Conservation (phyloP, 768 basidiomycete species). For the Naganishia kalamii region DNA sequence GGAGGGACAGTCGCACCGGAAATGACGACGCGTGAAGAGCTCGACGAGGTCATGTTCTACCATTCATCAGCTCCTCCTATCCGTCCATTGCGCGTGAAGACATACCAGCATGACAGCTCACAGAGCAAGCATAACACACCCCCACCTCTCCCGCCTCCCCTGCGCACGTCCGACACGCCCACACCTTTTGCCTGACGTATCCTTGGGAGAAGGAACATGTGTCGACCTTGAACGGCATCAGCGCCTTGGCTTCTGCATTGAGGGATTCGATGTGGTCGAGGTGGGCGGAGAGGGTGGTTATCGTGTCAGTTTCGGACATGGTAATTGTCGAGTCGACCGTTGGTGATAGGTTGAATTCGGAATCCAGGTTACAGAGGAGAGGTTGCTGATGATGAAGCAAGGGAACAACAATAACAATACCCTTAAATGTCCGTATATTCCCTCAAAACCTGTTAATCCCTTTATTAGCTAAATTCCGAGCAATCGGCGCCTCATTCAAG, state of each 20-base stretch:
- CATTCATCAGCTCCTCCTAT: not conserved
- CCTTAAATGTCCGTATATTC: too few relatives aligned
- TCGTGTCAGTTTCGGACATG: constrained; percentile 22
- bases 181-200: constrained; percentile 38
- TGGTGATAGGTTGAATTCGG: too few relatives aligned
- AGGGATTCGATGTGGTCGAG: constrained; percentile 34
- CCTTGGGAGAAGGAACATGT: constrained; percentile 41
- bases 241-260: constrained; percentile 40
- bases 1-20: constrained; percentile 45
- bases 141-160: constrained; percentile 25
- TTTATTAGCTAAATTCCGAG: too few relatives aligned
- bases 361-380: not conserved
- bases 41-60: constrained; percentile 43
- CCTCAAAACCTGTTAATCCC: too few relatives aligned
- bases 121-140: constrained; percentile 45
- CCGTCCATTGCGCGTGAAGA: not conserved
- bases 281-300: constrained; percentile 36
- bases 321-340: not conserved
- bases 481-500: too few relatives aligned
- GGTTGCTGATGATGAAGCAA: not conserved
- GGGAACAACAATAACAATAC: too few relatives aligned
- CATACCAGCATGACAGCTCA: constrained; percentile 39
- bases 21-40: constrained; percentile 37
- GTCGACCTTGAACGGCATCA: constrained; percentile 40
- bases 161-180: constrained; percentile 33